Conservation (phyloP, 75 land plant genomes). For the Pinus taeda region DNA sequence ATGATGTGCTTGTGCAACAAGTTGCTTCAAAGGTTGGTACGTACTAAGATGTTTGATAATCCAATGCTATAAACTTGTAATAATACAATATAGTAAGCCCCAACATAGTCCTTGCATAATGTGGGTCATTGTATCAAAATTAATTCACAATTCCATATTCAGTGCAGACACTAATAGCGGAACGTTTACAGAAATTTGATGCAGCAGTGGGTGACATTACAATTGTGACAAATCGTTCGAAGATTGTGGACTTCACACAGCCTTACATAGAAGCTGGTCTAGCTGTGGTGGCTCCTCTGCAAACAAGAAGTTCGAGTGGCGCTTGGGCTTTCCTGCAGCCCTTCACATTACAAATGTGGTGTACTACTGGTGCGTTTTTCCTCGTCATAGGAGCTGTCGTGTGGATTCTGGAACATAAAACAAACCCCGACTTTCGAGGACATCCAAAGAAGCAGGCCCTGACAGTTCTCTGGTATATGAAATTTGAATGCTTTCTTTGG, state of each 20-base stretch:
- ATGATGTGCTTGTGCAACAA: slow-evolving; percentile 35
- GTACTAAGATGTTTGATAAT: background rate
- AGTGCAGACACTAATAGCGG: background rate
- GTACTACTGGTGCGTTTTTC: slow-evolving; percentile 38
- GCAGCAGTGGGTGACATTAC: slow-evolving; percentile 65
- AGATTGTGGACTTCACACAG: slow-evolving; percentile 56
- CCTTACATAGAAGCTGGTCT: slow-evolving; percentile 59
- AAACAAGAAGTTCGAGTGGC: slow-evolving; percentile 12
- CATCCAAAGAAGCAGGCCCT: slow-evolving; percentile 48
- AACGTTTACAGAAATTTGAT: slow-evolving; percentile 43
- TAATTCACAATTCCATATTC: background rate
- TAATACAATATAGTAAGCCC: background rate
- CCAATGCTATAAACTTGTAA: background rate
- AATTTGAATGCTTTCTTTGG: background rate
- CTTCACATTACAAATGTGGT: slow-evolving; percentile 55
- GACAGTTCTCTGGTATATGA: slow-evolving; percentile 55
- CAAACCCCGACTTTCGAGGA: slow-evolving; percentile 65
- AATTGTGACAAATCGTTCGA: slow-evolving; percentile 37
- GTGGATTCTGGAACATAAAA: slow-evolving; percentile 64
- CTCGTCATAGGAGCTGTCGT: slow-evolving; percentile 49
- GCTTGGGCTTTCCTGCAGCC: slow-evolving; percentile 56
- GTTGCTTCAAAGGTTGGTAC: slow-evolving; percentile 35
- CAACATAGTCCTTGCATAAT: background rate
- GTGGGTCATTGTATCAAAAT: background rate
- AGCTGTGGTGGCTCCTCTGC: slow-evolving; percentile 38